Conservation (phyloP, 2,329 filamentous ascomycete species). For the Magnaporthales sp. region DNA sequence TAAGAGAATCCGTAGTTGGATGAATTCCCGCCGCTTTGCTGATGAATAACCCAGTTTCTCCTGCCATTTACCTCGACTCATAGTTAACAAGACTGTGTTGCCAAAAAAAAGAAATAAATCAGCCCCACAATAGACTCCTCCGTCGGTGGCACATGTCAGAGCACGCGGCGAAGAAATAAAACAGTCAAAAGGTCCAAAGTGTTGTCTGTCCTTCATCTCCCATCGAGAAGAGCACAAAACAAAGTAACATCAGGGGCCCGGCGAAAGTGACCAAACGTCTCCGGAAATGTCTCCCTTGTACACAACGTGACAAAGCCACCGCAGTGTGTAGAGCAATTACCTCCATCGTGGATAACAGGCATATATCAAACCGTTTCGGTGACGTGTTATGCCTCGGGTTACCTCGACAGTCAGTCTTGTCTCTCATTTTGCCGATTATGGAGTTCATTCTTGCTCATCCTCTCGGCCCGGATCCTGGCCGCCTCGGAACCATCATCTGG, state of each 20-base stretch:
- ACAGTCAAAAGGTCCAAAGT: neutral
- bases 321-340: neutral
- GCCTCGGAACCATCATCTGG: slow-evolving; percentile 62
- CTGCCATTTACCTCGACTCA: neutral
- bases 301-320: neutral
- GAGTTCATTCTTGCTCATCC: slow-evolving; percentile 13
- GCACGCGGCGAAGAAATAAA: neutral
- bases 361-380: neutral
- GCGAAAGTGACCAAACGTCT: neutral
- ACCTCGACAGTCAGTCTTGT: neutral
- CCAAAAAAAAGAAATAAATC: neutral
- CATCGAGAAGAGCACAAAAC: neutral
- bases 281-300: neutral
- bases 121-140: neutral
- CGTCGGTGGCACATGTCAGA: neutral
- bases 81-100: slow-evolving; percentile 1
- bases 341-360: neutral
- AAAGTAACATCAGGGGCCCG: neutral
- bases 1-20: neutral
- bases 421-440: neutral
- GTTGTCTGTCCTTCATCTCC: too few species aligned
- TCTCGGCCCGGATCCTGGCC: slow-evolving; percentile 50
- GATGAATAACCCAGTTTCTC: neutral
- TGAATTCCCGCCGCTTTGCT: neutral
- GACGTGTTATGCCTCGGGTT: neutral